Evolutionary conservation across 2,329 filamentous ascomycete species (phyloP).

Genomic region (Apiospora rasikravindrae): DNA sequence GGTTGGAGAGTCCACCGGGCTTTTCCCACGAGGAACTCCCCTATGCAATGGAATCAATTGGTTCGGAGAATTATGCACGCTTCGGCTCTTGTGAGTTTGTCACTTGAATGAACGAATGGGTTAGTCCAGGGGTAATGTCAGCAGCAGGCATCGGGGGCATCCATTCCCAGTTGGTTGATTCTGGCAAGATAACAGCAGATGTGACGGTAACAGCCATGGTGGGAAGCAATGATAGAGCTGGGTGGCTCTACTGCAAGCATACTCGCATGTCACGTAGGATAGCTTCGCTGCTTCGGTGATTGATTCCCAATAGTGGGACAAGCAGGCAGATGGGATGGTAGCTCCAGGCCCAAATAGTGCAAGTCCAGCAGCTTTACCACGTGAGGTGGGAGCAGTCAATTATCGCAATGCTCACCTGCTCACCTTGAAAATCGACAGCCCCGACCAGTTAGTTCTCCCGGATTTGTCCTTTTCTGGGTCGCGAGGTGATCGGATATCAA

Average conservation of each 20-base stretch:
- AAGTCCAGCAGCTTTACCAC: not conserved
- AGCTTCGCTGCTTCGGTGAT: not conserved
- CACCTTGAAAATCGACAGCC: not conserved
- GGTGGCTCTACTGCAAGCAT: not conserved
- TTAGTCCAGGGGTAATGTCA: not conserved
- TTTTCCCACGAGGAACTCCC: not conserved
- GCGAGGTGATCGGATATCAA: not conserved
- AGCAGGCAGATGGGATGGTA: not conserved
- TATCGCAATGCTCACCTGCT: not conserved
- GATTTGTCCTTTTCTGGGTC: not conserved
- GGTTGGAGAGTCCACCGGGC: not conserved
- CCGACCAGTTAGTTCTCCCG: not conserved
- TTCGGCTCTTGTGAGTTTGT: not conserved
- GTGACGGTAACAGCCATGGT: slow-evolving; percentile 2
- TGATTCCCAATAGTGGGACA: not conserved
- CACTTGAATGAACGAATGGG: not conserved
- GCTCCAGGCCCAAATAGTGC: not conserved
- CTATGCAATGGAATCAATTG: not conserved
- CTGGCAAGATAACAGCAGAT: not conserved
- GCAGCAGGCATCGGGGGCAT: not conserved
- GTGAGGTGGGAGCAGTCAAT: not conserved
- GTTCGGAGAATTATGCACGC: not conserved
- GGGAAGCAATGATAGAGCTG: not conserved
- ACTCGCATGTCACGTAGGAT: not conserved
- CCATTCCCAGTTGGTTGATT: not conserved